A percentile compares a stretch with the other conserved stretches of the same genome.
Conservation (phyloP, 305 asterid species). For the Solanum hybrid region DNA sequence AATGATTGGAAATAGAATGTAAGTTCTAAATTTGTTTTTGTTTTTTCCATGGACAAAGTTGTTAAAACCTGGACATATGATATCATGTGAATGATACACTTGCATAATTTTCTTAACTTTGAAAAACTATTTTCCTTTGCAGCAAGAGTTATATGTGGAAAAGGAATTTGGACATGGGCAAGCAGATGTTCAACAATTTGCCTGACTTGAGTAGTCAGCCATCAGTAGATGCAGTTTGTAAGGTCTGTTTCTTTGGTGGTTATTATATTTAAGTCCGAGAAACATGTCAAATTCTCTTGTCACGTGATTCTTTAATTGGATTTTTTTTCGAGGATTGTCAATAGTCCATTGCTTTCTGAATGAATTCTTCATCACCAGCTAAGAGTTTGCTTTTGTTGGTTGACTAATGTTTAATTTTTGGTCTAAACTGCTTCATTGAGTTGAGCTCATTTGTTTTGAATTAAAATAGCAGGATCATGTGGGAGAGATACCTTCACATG, state of each 20-base stretch:
- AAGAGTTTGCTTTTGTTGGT: background rate
- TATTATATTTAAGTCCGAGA: background rate
- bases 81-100: background rate
- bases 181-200: background rate
- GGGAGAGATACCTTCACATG: background rate
- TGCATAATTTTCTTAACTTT: background rate
- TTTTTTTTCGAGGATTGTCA: background rate
- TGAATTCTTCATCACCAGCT: background rate
- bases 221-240: background rate
- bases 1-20: slow-evolving; percentile 1
- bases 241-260: slow-evolving; percentile 3
- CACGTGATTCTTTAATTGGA: background rate
- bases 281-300: background rate
- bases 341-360: background rate
- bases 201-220: background rate
- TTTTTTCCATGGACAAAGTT: background rate
- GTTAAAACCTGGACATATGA: background rate
- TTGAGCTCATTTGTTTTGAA: background rate
- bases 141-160: background rate
- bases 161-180: background rate
- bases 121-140: background rate
- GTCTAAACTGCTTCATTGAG: background rate
- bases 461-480: background rate
- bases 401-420: background rate
- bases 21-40: background rate